These are phyloP conservation scores for Rhynchospora pubera DNA, from an alignment of 176 grass and related monocot genomes.

Conservation along the genomic window DNA sequence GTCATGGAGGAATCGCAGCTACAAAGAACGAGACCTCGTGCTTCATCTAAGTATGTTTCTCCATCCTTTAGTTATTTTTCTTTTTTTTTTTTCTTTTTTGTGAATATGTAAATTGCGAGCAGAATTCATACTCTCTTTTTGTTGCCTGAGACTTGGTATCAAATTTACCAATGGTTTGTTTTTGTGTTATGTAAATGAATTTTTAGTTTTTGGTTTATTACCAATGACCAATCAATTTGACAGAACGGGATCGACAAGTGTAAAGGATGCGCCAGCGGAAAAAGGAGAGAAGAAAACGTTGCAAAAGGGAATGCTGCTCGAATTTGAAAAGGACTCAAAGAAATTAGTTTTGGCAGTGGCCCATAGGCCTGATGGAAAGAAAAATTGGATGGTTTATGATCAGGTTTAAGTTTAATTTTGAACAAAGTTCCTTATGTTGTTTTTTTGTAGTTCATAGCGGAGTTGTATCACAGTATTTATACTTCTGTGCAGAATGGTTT, in stretches of 20 bases:
- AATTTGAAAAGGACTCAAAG: conserved; percentile 89
- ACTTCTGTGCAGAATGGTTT: conserved; percentile 59
- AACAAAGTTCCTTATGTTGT: not conserved
- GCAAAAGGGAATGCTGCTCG: conserved; percentile 72
- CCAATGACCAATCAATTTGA: not conserved
- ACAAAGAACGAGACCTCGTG: conserved; percentile 26
- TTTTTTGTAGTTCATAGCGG: not conserved
- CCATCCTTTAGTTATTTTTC: not conserved
- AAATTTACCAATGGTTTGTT: not conserved
- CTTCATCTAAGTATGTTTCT: conserved; percentile 46
- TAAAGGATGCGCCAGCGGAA: conserved; percentile 50
- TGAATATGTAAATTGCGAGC: not conserved
- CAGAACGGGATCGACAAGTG: conserved; percentile 63
- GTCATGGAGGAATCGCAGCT: conserved; percentile 60
- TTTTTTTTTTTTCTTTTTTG: not conserved
- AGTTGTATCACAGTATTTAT: conserved; percentile 20
- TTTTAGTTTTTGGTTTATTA: not conserved
- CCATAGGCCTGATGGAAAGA: conserved; percentile 83
- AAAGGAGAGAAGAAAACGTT: conserved; percentile 58
- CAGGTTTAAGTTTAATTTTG: conserved; percentile 37
- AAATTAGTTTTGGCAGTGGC: conserved; percentile 71
- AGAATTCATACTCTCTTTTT: not conserved
- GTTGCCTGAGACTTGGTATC: not conserved
- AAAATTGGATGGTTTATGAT: conserved; percentile 89
- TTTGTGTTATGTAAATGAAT: not conserved